phyloP scores from a whole-genome alignment of 306 rosid species.

The barrel medic (Medicago truncatula) region MtrunA17r5.0-ANR NC_053046.1:31117001-31117500 shows the following conservation, averaged over 20 bases:
- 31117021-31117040: too few species aligned
- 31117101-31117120: too few species aligned
- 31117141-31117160: not conserved
- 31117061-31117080: too few species aligned
- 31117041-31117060: too few species aligned
- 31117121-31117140: too few species aligned
- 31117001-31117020: too few species aligned
- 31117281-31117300: slow-evolving; percentile 1
- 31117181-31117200: not conserved
- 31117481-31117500: not conserved
- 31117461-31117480: not conserved
- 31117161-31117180: not conserved
- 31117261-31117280: slow-evolving; percentile 30
- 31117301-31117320: not conserved
- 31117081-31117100: too few species aligned
- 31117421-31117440: not conserved
- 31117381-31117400: not conserved
- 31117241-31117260: slow-evolving; percentile 13
- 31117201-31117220: slow-evolving; percentile 7
- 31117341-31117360: not conserved
- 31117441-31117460: not conserved
- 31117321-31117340: not conserved
- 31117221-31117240: slow-evolving; percentile 46
- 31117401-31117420: not conserved
- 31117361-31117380: not conserved